These are phyloP conservation scores for Epichloe festucae DNA, from an alignment of 2,329 filamentous ascomycete genomes.

Conservation along the genomic window DNA sequence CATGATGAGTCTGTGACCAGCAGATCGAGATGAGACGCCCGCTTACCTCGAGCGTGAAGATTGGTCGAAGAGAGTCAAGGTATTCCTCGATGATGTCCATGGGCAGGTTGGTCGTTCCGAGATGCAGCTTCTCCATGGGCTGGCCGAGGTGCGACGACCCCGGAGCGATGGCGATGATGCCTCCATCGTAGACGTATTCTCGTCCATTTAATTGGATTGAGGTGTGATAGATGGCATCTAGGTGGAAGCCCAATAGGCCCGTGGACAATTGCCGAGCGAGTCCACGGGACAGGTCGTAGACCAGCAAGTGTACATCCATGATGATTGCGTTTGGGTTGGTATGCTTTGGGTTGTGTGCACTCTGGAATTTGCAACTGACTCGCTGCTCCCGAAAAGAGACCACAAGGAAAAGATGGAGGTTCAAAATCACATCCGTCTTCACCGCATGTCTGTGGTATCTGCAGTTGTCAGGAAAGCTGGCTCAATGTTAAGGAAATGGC, in stretches of 20 bases:
- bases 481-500: too few relatives aligned
- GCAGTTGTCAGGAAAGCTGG: not conserved
- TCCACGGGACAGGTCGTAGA: constrained; percentile 64
- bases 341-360: not conserved
- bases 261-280: constrained; percentile 42
- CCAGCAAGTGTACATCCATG: constrained; percentile 67
- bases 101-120: constrained; percentile 68
- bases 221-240: constrained; percentile 93
- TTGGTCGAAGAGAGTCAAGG: constrained; percentile 65
- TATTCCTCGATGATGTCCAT: constrained; percentile 78
- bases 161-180: constrained; percentile 68
- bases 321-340: not conserved
- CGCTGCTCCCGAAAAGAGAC: not conserved
- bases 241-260: constrained; percentile 42
- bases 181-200: constrained; percentile 85
- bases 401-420: too few relatives aligned
- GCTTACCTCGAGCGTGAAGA: constrained; percentile 65
- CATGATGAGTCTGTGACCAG: not conserved
- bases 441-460: not conserved
- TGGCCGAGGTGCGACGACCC: constrained; percentile 77
- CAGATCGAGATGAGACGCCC: not conserved
- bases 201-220: constrained; percentile 72
- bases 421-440: not conserved
- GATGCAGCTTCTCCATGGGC: constrained; percentile 60
- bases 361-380: too few relatives aligned